phyloP scores from a whole-genome alignment of 2,329 filamentous ascomycete genomes.

The Ophiostoma ips region DNA sequence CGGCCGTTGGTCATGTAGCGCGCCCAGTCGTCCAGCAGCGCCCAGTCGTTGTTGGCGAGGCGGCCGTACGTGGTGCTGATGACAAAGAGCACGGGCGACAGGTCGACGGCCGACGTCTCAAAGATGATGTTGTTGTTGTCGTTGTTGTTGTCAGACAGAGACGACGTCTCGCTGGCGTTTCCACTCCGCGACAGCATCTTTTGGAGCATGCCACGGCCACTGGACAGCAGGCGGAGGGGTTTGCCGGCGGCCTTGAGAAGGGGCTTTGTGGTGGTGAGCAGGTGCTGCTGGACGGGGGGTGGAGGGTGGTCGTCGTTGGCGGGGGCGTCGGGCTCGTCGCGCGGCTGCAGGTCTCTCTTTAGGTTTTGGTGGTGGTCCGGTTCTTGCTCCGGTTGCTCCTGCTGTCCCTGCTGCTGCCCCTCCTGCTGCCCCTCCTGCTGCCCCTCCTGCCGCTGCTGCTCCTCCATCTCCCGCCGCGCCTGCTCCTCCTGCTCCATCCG shows the following conservation, averaged over 20 bases:
- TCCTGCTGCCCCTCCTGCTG: too few species aligned
- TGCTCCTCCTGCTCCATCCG: neutral
- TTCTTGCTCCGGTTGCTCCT: neutral
- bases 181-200: neutral
- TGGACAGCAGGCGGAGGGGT: neutral
- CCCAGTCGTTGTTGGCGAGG: slow-evolving; percentile 24
- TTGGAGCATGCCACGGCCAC: neutral
- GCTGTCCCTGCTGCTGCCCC: too few species aligned
- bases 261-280: neutral
- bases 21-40: slow-evolving; percentile 29
- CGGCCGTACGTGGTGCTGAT: slow-evolving; percentile 30
- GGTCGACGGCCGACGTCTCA: slow-evolving; percentile 19
- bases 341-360: neutral
- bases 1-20: slow-evolving; percentile 31
- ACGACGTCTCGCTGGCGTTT: too few species aligned
- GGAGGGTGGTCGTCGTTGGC: too few species aligned
- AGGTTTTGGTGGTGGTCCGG: too few species aligned
- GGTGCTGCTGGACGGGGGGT: too few species aligned
- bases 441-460: too few species aligned
- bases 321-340: neutral
- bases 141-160: neutral
- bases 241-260: neutral
- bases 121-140: neutral
- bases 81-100: slow-evolving; percentile 27
- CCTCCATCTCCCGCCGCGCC: neutral